Evolutionary conservation across 179 eudicot species (phyloP).

Genomic region (Silene coronaria): DNA sequence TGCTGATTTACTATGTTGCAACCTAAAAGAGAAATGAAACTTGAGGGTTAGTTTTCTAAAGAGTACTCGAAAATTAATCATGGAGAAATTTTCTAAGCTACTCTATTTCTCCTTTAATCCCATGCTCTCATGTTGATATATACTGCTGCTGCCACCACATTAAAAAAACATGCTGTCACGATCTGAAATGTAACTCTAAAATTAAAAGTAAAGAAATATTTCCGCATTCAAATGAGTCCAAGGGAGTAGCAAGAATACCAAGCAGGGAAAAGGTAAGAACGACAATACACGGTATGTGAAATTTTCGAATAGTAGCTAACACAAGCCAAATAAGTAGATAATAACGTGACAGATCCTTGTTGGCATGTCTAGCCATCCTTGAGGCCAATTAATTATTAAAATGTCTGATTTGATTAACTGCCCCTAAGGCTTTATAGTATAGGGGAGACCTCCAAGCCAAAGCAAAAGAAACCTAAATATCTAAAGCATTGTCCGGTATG

Average conservation of each 20-base stretch:
- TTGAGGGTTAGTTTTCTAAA: conserved; percentile 1
- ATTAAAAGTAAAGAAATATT: background rate
- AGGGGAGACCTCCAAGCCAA: too few relatives aligned
- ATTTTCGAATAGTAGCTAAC: background rate
- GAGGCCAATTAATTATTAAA: background rate
- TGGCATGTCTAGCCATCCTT: background rate
- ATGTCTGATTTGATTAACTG: background rate
- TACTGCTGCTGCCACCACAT: conserved; percentile 1
- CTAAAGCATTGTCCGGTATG: background rate
- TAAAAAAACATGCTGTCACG: background rate
- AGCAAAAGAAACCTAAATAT: background rate
- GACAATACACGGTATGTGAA: background rate
- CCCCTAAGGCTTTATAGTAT: too few relatives aligned
- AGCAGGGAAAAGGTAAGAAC: background rate
- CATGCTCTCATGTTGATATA: background rate
- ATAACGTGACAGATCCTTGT: background rate
- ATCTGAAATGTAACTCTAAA: background rate
- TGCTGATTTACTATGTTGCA: conserved; percentile 27
- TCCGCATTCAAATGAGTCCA: background rate
- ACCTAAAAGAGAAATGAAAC: conserved; percentile 30
- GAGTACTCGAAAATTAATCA: background rate
- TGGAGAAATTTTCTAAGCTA: conserved; percentile 1
- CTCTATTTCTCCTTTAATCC: background rate
- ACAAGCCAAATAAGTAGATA: background rate
- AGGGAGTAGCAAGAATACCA: background rate